Base-by-base conservation (phyloP, 257 asterid species). In the Gentiana dahurica region DNA sequence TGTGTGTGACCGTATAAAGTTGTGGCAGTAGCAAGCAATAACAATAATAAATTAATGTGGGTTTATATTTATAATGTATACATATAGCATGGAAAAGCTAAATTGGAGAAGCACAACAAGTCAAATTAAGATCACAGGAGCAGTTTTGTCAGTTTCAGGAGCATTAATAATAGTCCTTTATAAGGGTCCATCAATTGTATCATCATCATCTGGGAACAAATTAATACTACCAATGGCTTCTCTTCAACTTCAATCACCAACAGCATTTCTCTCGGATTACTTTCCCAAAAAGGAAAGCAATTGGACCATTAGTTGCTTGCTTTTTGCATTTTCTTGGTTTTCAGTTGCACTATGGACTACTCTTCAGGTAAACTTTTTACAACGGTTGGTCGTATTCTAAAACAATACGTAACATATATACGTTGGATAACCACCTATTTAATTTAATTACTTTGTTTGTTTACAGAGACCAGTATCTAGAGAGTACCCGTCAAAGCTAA, bases 271-370 rank as follows among this genome's bases (percentile, higher is more conserved):
- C 9, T 34, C 49, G 34, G 2, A 36, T 34, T 47, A 32, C 0
- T 34, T 51, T 34, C 10, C 8, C 9, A 36, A 1, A 39, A 39
- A 39, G 35, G 9, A 32, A 50, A 50, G 34, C 0, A 63, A 58
- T 36, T 68, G 69, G 73, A 49, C 43, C 3, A 32, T 62, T 52
- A 65, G 69, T 9, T 68, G 69, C 47, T 1, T 68, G 10, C n/a
- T 63, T 13, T 6, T 52, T 36, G 61, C 65, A 4, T n/a, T 32
- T 32, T 39, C 54, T 10, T 2, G 59, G 41, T n/a, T 63, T 0
- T 32, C 41, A 6, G 2, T 53, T 7, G 46, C 74, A 5, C 5
- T 57, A 33, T 68, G 51, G 53, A 57, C 50, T 47, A 63, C 39
- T 36, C 24, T 39, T 11, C 62, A 60, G 70, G 57, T 59, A 57